Evolutionary conservation across 1,284 basidiomycete genomes (phyloP).

Genomic region (Mycosarcoma mackinlayi): DNA sequence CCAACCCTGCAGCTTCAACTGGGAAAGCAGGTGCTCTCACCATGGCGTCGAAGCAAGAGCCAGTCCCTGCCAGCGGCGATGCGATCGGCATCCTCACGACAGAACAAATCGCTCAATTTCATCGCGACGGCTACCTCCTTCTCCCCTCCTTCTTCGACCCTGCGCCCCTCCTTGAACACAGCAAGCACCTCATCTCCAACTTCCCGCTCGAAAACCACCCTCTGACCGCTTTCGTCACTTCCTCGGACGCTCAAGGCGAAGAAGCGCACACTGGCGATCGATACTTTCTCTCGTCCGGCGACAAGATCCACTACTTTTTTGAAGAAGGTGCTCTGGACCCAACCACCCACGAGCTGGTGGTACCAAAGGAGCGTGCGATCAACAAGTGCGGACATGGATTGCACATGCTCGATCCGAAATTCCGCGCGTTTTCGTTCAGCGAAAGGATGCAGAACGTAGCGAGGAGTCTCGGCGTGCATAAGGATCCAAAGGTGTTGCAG

Average conservation of each 20-base stretch:
- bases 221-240: slow-evolving; percentile 87
- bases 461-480: slow-evolving; percentile 40
- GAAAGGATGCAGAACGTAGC: slow-evolving; percentile 43
- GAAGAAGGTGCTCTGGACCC: slow-evolving; percentile 78
- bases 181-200: slow-evolving; percentile 78
- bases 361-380: slow-evolving; percentile 36
- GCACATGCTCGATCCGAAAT: slow-evolving; percentile 84
- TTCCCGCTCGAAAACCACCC: slow-evolving; percentile 85
- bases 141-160: slow-evolving; percentile 81
- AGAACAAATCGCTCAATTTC: slow-evolving; percentile 51
- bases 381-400: slow-evolving; percentile 71
- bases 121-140: slow-evolving; percentile 76
- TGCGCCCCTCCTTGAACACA: slow-evolving; percentile 74
- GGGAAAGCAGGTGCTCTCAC: background rate
- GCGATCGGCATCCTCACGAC: slow-evolving; percentile 25
- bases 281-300: slow-evolving; percentile 89
- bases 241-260: slow-evolving; percentile 61
- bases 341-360: slow-evolving; percentile 46
- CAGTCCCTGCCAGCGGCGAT: background rate
- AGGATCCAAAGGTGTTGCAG: slow-evolving; percentile 77
- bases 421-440: slow-evolving; percentile 68
- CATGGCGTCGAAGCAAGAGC: background rate
- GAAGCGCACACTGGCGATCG: slow-evolving; percentile 76
- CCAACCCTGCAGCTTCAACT: background rate
- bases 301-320: slow-evolving; percentile 82